Conservation (phyloP, 352 stramenopile genomes). For the Elongisporangium prolatum region DNA sequence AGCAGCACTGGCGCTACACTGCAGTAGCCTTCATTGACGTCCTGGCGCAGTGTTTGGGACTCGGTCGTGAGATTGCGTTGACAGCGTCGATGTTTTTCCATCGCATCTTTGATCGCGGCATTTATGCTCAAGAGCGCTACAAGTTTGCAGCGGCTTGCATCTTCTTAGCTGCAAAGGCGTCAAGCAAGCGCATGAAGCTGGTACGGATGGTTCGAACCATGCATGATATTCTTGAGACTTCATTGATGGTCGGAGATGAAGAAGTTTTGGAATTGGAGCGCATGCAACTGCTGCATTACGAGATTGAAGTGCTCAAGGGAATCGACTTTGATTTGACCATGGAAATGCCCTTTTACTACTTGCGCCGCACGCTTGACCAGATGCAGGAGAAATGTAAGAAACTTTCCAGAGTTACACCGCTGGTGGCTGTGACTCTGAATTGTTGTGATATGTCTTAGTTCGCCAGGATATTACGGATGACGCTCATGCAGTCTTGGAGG, state of each 20-base stretch:
- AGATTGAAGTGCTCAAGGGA: constrained; percentile 78
- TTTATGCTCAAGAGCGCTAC: constrained; percentile 73
- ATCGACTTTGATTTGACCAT: constrained; percentile 79
- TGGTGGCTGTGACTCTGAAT: constrained; percentile 1
- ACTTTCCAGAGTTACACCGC: background rate
- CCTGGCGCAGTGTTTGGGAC: constrained; percentile 54
- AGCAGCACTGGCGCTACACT: constrained; percentile 82
- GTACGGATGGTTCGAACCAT: constrained; percentile 82
- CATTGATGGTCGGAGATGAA: constrained; percentile 67
- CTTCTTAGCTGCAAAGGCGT: constrained; percentile 76
- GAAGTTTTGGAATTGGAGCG: constrained; percentile 84
- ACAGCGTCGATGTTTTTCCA: constrained; percentile 80
- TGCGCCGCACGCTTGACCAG: constrained; percentile 51
- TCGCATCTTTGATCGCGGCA: constrained; percentile 72
- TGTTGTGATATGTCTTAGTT: constrained; percentile 23
- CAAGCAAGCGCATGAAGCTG: constrained; percentile 86
- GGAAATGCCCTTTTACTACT: constrained; percentile 72
- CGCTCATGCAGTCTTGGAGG: constrained; percentile 54
- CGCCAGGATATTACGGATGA: constrained; percentile 38
- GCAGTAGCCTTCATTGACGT: constrained; percentile 80
- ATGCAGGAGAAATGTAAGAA: constrained; percentile 74
- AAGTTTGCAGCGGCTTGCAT: constrained; percentile 82
- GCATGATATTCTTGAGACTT: constrained; percentile 78
- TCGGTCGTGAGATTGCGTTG: constrained; percentile 64
- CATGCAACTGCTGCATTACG: constrained; percentile 81